Evolutionary conservation across 2,329 filamentous ascomycete species (phyloP).

Genomic region (Leptographium lundbergii): DNA sequence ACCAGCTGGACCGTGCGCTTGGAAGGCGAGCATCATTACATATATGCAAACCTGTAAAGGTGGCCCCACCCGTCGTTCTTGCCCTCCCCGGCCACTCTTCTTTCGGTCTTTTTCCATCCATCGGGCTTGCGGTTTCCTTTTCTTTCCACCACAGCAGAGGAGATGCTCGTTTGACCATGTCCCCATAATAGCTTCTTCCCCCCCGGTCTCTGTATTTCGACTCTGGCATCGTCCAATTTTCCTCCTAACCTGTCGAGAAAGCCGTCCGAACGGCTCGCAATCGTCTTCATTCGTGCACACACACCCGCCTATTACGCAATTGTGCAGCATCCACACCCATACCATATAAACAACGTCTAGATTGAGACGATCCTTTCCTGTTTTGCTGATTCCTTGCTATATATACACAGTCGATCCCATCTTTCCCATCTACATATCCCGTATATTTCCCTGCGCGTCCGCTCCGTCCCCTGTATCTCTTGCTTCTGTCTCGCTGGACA

Average conservation of each 20-base stretch:
- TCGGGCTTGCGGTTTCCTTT: background rate
- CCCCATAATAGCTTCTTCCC: background rate
- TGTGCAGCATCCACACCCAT: background rate
- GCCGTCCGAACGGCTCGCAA: background rate
- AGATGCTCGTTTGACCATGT: no score
- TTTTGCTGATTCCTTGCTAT: background rate
- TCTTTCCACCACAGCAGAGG: background rate
- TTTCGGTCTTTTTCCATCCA: background rate
- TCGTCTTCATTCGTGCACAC: background rate
- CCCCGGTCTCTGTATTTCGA: background rate
- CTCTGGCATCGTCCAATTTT: background rate
- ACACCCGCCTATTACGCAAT: background rate
- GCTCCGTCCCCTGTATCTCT: background rate
- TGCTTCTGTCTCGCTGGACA: background rate
- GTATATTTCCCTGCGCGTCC: background rate
- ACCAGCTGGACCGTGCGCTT: background rate
- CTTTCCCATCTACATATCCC: background rate
- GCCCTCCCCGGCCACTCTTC: background rate
- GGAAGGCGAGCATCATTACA: background rate
- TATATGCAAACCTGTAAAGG: background rate
- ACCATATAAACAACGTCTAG: background rate
- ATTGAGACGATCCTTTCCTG: background rate
- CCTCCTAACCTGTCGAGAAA: background rate
- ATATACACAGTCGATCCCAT: background rate
- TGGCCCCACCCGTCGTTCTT: background rate